phyloP scores from a whole-genome alignment of 2,329 filamentous ascomycete species.

The Remersonia thermophila region DNA sequence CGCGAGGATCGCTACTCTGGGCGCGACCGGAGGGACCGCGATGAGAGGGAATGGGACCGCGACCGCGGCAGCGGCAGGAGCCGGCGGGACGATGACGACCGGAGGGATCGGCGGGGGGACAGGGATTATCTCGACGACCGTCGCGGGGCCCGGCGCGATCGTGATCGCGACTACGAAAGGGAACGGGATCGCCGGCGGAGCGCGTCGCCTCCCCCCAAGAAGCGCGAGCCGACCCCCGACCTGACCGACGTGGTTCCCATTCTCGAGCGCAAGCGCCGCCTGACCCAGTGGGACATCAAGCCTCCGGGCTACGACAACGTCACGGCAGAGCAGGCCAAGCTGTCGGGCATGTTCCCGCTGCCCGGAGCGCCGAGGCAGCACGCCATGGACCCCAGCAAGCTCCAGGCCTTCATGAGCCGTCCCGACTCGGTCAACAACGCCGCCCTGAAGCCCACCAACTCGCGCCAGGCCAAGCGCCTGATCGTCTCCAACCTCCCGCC shows the following conservation, averaged over 20 bases:
- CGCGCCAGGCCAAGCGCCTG: conserved; percentile 85
- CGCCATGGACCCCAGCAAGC: conserved; percentile 83
- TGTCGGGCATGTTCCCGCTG: conserved; percentile 97
- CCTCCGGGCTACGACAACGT: conserved; percentile 96
- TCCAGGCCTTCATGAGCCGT: conserved; percentile 93
- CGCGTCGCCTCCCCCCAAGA: conserved; percentile 70
- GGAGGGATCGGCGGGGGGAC: conserved; percentile 35
- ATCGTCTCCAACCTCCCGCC: conserved; percentile 73
- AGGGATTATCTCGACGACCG: conserved; percentile 42
- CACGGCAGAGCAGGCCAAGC: conserved; percentile 93
- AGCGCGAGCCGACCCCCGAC: conserved; percentile 91
- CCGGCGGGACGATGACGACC: conserved; percentile 55
- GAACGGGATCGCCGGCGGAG: conserved; percentile 59
- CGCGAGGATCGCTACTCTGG: conserved; percentile 83
- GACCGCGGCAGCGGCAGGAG: conserved; percentile 42
- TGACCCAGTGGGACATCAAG: conserved; percentile 99
- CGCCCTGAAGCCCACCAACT: conserved; percentile 84
- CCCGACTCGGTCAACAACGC: conserved; percentile 59
- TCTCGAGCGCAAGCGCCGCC: conserved; percentile 72
- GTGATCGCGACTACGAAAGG: conserved; percentile 29
- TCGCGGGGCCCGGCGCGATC: conserved; percentile 23
- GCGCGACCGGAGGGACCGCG: conserved; percentile 39
- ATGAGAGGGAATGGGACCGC: conserved; percentile 67
- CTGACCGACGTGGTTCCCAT: conserved; percentile 76
- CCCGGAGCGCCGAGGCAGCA: conserved; percentile 91